Evolutionary conservation across 2,329 filamentous ascomycete genomes (phyloP), one percentile per base, ranked within the genome.

Genomic region (Ceratocystis cacaofunesta): DNA sequence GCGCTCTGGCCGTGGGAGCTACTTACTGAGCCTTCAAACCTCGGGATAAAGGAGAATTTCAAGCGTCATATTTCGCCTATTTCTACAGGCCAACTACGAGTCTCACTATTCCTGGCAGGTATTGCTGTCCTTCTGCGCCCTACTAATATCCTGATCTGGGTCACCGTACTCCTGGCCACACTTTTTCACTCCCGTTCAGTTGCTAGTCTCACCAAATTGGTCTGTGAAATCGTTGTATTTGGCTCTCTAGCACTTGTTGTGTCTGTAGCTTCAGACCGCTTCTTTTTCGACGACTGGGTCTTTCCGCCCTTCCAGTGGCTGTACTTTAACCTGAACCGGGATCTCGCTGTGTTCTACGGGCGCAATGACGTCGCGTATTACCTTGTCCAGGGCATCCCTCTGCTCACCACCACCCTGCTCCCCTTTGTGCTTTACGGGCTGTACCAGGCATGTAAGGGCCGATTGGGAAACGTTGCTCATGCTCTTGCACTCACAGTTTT

Each of bases 321-420:
- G 66, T 84, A 92, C 72, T 92, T 96, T 79, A 99, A 99, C 76
- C 80, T 99, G 65, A 84, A 86, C 22, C 88, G 95, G 74, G 89
- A 88, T 6, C 80, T 99, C 5, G 90, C 94, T 30, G 84, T 92
- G 61, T 97, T 97, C 75, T 99, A 99, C 73, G 94, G 94, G 25
- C 83, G 79, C 61, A 97, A 95, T 75, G 85, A 90, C 68, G 87
- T 87, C 81, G 91, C 96, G 74, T 99, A 97, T 77, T 99, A 96
- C 74, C 76, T 95, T 36, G 87, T 89, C 0, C 92, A 99, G 75
- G 94, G 91, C 3, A 80, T 96, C 30, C 92, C 94, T 1, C 81
- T 97, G 0, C 82, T 96, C 4, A 85, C 94, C 41, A 96, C 88
- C 7, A 92, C 90, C 1, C 85, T 85, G 52, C 77, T 96, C 1